Evolutionary conservation across 768 basidiomycete species (phyloP), one percentile per base, ranked within the genome.

Genomic region (Phylloporus arenicola): DNA sequence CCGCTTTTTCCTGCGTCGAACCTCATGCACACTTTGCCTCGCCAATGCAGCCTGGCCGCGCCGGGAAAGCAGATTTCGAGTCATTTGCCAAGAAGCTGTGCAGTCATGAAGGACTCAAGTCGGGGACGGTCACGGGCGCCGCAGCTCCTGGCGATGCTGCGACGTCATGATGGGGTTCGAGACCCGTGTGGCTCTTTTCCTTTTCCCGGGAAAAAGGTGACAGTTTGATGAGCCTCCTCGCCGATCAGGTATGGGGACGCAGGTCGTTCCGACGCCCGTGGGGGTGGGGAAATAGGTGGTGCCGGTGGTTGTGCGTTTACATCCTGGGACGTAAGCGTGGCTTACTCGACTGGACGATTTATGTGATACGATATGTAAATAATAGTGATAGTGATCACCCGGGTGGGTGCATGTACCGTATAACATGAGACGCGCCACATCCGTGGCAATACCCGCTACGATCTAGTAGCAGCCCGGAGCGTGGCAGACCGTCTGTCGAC

Each of bases 1-100:
- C 30, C 34, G 14, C 45, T 41, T 37, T 14, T 45, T 52, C 10
- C 43, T 29, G 42, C 8, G 30, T n/a, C 6, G 30, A 41, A 38
- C 43, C 31, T 44, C 48, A 39, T 43, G 3, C 16, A 19, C 29
- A 29, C n/a, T 34, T 50, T 43, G 35, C 48, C 44, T 52, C 39
- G 24, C 41, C 20, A 24, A 27, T 25, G 40, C 51, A 68, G 67
- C 63, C 67, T 50, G 69, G 68, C 40, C 70, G 80, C 49, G 66
- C 71, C 13, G 71, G 72, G 34, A 80, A 75, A 55, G 67, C 74
- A 50, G 80, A 81, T 40, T 83, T 83, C 64, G 70, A 71, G 43
- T 72, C 75, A 8, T 82, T 83, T 56, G 72, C 76, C 16, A 69
- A 75, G 53, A 61, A 70, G 17, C 64, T 82, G 45, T 59, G 75